phyloP scores from a whole-genome alignment of 208 protist genomes.

The Leishmania braziliensis region DNA sequence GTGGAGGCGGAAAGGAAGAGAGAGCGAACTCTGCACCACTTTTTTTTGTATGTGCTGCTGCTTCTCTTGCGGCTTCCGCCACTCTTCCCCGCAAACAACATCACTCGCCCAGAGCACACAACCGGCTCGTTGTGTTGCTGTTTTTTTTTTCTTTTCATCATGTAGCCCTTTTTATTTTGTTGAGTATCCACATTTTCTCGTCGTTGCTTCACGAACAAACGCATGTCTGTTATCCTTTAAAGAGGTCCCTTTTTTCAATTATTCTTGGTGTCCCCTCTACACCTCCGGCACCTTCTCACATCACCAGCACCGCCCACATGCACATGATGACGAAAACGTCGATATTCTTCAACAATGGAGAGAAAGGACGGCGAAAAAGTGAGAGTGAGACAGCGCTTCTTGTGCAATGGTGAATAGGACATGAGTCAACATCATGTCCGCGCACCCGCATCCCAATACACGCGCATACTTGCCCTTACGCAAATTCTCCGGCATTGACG shows the following conservation, averaged over 20 bases:
- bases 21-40: not conserved
- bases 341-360: not conserved
- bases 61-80: not conserved
- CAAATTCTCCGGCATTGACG: not conserved
- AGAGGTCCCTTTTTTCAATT: not conserved
- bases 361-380: not conserved
- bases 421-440: not conserved
- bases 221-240: not conserved
- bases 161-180: constrained; percentile 3
- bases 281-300: not conserved
- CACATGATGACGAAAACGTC: not conserved
- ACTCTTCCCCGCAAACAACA: not conserved
- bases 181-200: not conserved
- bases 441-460: not conserved
- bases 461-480: not conserved
- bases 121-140: not conserved
- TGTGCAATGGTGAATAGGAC: not conserved
- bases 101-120: not conserved
- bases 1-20: not conserved
- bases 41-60: not conserved
- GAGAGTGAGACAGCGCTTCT: not conserved
- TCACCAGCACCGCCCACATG: not conserved
- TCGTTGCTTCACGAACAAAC: not conserved
- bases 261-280: not conserved
- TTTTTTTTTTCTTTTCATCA: not conserved